phyloP scores from a whole-genome alignment of 1,284 basidiomycete species.

The Moesziomyces antarcticus region DNA sequence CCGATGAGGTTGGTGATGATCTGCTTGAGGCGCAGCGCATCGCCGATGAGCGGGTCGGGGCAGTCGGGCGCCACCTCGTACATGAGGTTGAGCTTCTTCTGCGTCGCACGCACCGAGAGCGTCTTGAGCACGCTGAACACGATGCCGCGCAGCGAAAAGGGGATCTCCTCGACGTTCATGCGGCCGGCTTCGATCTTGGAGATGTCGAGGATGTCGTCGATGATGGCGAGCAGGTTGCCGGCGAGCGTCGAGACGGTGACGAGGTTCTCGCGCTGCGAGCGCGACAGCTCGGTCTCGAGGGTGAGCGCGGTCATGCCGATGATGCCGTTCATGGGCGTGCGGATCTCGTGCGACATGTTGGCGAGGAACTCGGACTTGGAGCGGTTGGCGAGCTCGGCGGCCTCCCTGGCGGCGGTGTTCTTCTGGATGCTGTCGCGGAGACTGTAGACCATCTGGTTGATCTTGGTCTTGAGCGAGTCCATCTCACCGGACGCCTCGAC shows the following conservation, averaged over 20 bases:
- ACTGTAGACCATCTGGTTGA: slow-evolving; percentile 99
- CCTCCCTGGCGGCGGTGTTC: slow-evolving; percentile 97
- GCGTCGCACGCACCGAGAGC: slow-evolving; percentile 94
- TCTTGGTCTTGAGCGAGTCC: slow-evolving; percentile 99
- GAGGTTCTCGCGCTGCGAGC: slow-evolving; percentile 91
- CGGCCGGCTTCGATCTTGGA: slow-evolving; percentile 83
- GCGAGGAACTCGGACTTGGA: slow-evolving; percentile 90
- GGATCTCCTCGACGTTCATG: slow-evolving; percentile 99
- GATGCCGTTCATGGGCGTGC: slow-evolving; percentile 75
- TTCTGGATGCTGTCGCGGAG: slow-evolving; percentile 97
- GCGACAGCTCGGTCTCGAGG: slow-evolving; percentile 87
- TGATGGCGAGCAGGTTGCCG: slow-evolving; percentile 91
- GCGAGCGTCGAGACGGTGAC: slow-evolving; percentile 95
- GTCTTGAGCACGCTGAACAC: slow-evolving; percentile 99
- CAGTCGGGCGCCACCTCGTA: slow-evolving; percentile 97
- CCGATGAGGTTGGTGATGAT: slow-evolving; percentile 66
- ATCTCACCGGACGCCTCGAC: slow-evolving; percentile 98
- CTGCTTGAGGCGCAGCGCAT: slow-evolving; percentile 79
- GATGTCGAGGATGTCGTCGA: slow-evolving; percentile 71
- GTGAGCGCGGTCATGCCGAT: slow-evolving; percentile 99
- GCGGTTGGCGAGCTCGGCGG: slow-evolving; percentile 90
- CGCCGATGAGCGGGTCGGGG: slow-evolving; percentile 95
- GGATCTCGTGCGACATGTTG: slow-evolving; percentile 68
- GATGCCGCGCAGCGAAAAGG: slow-evolving; percentile 95
- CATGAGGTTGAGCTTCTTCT: slow-evolving; percentile 95